Percentiles rank a stretch among this genome's conserved stretches.
phyloP scores from a whole-genome alignment of 108 stramenopile species.

The Fragilaria crotonensis region DNA sequence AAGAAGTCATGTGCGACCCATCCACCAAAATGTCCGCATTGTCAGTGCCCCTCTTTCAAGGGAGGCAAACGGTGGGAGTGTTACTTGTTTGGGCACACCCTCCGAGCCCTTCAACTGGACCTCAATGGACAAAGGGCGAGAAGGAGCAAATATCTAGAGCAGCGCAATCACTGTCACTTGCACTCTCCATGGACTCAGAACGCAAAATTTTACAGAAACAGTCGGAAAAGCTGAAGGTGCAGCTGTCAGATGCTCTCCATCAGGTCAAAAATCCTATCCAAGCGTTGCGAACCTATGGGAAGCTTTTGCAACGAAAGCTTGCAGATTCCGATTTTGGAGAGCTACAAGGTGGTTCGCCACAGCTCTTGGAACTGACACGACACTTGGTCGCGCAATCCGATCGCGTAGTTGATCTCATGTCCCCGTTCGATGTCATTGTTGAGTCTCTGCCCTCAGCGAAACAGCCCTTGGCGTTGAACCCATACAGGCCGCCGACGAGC shows the following conservation, averaged over 20 bases:
- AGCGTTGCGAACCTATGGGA: conserved; percentile 76
- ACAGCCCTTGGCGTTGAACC: conserved; percentile 9
- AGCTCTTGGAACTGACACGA: conserved; percentile 52
- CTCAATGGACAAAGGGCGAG: conserved; percentile 55
- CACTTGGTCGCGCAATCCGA: conserved; percentile 79
- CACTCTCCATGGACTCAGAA: conserved; percentile 77
- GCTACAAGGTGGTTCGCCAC: conserved; percentile 17
- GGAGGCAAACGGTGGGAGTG: conserved; percentile 72
- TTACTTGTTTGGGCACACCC: conserved; percentile 20
- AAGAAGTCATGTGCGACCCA: conserved; percentile 53
- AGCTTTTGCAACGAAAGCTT: conserved; percentile 66
- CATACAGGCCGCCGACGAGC: conserved; percentile 1
- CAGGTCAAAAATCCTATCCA: conserved; percentile 88
- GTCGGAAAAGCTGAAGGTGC: conserved; percentile 38
- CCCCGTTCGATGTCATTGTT: conserved; percentile 68
- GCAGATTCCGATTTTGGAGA: conserved; percentile 27
- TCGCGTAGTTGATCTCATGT: conserved; percentile 64
- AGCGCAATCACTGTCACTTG: conserved; percentile 68
- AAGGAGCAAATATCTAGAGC: conserved; percentile 59
- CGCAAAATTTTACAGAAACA: conserved; percentile 33
- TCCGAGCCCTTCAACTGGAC: conserved; percentile 16
- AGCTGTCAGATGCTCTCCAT: conserved; percentile 71
- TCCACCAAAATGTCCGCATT: conserved; percentile 25
- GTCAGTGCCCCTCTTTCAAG: conserved; percentile 75
- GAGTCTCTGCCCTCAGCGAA: conserved; percentile 19